Evolutionary conservation across 306 rosid genomes (phyloP).

Genomic region (Sicyos edulis): DNA sequence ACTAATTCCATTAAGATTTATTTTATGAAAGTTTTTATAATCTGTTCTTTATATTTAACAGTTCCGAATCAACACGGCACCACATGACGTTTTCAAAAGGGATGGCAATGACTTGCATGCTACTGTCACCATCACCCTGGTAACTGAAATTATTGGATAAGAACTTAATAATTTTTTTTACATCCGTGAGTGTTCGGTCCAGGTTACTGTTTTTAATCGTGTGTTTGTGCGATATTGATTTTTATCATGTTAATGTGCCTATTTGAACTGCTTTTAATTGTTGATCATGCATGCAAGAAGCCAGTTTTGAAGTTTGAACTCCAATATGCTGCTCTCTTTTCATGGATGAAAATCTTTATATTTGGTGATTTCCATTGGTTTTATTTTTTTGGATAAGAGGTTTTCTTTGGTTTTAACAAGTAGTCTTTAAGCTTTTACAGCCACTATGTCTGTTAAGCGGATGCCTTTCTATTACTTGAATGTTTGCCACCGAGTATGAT

Average conservation of each 20-base stretch:
- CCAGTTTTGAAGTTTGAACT: not conserved
- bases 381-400: too few relatives aligned
- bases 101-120: constrained; percentile 84
- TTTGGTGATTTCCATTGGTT: constrained; percentile 2
- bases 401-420: not conserved
- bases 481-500: not conserved
- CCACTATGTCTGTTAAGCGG: not conserved
- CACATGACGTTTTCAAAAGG: constrained; percentile 73
- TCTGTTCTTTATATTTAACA: constrained; percentile 33
- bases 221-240: not conserved
- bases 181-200: too few relatives aligned
- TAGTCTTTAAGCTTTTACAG: not conserved
- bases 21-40: constrained; percentile 6
- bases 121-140: constrained; percentile 85
- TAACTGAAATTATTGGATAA: constrained; percentile 20
- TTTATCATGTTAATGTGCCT: not conserved
- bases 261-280: not conserved
- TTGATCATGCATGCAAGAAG: not conserved
- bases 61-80: constrained; percentile 82
- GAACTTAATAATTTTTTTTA: not conserved
- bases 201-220: not conserved
- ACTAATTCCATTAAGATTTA: constrained; percentile 14
- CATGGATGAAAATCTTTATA: not conserved
- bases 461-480: not conserved
- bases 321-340: not conserved